Percentiles rank a stretch among this genome's conserved stretches.
Conservation (phyloP, 106 monocot species). For the Amphibolis antarctica region DNA sequence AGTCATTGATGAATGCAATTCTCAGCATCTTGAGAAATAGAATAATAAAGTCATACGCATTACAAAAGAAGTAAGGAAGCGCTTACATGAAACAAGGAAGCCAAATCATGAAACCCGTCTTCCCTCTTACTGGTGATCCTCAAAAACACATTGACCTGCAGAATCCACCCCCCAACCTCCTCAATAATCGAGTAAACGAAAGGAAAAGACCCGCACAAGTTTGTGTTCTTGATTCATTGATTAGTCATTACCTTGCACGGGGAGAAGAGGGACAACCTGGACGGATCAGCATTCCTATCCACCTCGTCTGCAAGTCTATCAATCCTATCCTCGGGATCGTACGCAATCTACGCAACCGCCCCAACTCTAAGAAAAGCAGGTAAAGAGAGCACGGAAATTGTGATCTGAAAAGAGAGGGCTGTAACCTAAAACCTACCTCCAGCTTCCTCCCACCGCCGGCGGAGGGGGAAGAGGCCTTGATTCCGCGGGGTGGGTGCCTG, state of each 20-base stretch:
- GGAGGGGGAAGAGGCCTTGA: slow-evolving; percentile 34
- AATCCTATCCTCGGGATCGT: slow-evolving; percentile 60
- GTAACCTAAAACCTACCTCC: slow-evolving; percentile 31
- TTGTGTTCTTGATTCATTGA: too few species aligned
- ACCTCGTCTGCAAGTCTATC: slow-evolving; percentile 74
- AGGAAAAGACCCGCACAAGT: neutral
- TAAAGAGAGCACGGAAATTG: too few species aligned
- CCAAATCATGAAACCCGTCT: slow-evolving; percentile 96
- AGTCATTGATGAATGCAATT: too few species aligned
- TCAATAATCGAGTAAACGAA: neutral
- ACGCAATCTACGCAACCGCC: slow-evolving; percentile 36
- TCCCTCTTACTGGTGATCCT: slow-evolving; percentile 88
- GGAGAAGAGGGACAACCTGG: slow-evolving; percentile 76
- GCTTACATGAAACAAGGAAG: slow-evolving; percentile 97
- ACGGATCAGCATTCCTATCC: slow-evolving; percentile 52
- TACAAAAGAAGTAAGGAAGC: neutral
- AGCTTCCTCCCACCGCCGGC: slow-evolving; percentile 39
- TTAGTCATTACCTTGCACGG: slow-evolving; percentile 76
- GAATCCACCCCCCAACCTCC: neutral
- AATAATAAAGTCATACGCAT: too few species aligned
- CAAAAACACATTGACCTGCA: slow-evolving; percentile 92
- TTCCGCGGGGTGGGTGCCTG: slow-evolving; percentile 11
- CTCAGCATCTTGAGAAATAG: neutral
- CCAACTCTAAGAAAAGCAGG: neutral
- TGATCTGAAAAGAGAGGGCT: neutral